Evolutionary conservation across 2,329 filamentous ascomycete genomes (phyloP).

Genomic region (Sporothrix mexicana): DNA sequence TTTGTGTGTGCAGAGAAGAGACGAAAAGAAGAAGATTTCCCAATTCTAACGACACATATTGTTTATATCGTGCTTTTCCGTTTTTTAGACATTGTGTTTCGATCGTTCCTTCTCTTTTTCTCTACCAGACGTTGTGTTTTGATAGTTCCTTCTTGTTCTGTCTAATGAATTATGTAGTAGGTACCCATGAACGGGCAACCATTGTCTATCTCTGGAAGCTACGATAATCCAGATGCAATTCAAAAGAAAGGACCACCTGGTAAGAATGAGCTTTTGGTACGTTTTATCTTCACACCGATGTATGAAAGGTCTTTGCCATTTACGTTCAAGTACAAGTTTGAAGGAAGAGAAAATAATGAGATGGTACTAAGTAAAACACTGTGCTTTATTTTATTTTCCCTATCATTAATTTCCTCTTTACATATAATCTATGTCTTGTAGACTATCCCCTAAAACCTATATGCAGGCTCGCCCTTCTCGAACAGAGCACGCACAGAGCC

Average conservation of each 20-base stretch:
- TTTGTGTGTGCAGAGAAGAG: background rate
- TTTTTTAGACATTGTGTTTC: background rate
- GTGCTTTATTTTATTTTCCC: too few relatives aligned
- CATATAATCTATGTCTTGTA: too few relatives aligned
- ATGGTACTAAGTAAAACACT: too few relatives aligned
- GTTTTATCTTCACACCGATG: background rate
- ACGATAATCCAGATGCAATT: background rate
- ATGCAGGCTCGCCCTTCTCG: background rate
- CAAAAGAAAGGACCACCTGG: background rate
- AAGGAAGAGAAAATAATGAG: too few relatives aligned
- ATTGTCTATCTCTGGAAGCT: background rate
- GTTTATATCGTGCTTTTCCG: background rate
- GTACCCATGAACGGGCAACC: background rate
- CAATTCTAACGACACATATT: background rate
- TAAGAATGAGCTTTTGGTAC: background rate
- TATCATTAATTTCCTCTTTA: too few relatives aligned
- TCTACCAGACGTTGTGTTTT: background rate
- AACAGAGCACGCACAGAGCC: background rate
- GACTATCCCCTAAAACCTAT: background rate
- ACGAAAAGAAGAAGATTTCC: background rate
- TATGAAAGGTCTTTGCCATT: background rate
- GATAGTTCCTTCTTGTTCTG: background rate
- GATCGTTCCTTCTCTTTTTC: background rate
- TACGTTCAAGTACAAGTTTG: background rate
- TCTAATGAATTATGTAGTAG: background rate